These are phyloP conservation scores for Boletales sp. DNA, from an alignment of 768 basidiomycete genomes.

Conservation along the genomic window DNA sequence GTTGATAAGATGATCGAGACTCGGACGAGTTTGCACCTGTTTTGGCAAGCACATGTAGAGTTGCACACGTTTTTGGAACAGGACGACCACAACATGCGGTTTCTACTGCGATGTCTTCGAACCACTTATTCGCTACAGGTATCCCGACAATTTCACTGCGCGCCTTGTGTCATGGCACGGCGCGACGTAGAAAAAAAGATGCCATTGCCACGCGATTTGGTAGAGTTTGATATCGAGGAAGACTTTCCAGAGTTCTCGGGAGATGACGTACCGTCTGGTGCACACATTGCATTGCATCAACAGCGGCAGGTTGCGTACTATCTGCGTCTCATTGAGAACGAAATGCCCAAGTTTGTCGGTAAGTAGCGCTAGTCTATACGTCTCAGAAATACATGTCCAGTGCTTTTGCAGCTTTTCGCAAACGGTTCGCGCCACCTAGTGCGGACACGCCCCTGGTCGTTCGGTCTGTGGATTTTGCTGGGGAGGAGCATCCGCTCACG, in stretches of 20 bases:
- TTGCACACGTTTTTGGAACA: background rate
- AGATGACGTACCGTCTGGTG: conserved; percentile 66
- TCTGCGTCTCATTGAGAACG: conserved; percentile 82
- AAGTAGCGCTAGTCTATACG: conserved; percentile 18
- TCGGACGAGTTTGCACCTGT: conserved; percentile 22
- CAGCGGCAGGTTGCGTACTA: conserved; percentile 74
- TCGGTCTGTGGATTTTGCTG: conserved; percentile 72
- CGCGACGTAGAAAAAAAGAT: conserved; percentile 16
- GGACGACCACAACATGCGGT: conserved; percentile 12
- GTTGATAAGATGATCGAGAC: background rate
- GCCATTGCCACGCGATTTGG: conserved; percentile 39
- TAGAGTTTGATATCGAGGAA: conserved; percentile 36
- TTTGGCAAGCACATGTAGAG: conserved; percentile 15
- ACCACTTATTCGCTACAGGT: conserved; percentile 3
- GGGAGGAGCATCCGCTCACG: conserved; percentile 69
- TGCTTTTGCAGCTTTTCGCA: conserved; percentile 62
- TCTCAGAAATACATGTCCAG: conserved; percentile 4
- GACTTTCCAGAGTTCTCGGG: conserved; percentile 26
- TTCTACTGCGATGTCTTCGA: conserved; percentile 16
- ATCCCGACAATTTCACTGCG: conserved; percentile 24
- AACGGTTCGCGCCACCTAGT: conserved; percentile 71
- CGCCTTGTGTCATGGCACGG: conserved; percentile 15
- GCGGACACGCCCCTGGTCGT: conserved; percentile 58
- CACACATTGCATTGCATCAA: conserved; percentile 70
- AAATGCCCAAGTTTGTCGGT: conserved; percentile 87